phyloP scores from a whole-genome alignment of 2,329 filamentous ascomycete genomes.

The Knoxdaviesia proteae region DNA sequence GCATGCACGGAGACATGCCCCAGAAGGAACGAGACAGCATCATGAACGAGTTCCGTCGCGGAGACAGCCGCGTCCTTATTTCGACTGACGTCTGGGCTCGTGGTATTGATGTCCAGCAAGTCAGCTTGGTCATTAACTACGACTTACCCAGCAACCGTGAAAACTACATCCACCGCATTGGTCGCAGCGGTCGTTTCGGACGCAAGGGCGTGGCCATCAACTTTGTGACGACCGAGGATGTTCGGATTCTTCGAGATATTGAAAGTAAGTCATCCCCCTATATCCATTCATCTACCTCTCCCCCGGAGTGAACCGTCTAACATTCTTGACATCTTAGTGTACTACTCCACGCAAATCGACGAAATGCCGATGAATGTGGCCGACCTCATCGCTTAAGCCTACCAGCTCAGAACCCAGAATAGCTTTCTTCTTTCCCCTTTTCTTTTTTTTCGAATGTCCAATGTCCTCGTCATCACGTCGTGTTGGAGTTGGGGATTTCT shows the following conservation, averaged over 20 bases:
- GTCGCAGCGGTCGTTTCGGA: conserved; percentile 98
- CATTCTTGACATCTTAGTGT: conserved; percentile 30
- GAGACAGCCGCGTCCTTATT: conserved; percentile 94
- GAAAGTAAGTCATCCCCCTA: conserved; percentile 41
- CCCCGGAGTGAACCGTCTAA: conserved; percentile 13
- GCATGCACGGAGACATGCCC: conserved; percentile 99
- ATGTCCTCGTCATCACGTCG: too few relatives aligned
- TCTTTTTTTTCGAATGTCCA: too few relatives aligned
- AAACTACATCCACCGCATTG: conserved; percentile 99
- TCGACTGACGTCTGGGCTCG: conserved; percentile 93
- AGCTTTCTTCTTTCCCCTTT: too few relatives aligned
- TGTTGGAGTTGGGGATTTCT: too few relatives aligned
- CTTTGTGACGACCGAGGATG: conserved; percentile 97
- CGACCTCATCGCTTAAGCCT: conserved; percentile 29
- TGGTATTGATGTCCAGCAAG: conserved; percentile 99
- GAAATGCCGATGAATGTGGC: conserved; percentile 97
- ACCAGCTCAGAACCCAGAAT: too few relatives aligned
- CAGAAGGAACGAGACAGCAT: conserved; percentile 94
- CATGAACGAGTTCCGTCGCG: conserved; percentile 99
- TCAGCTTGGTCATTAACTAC: conserved; percentile 99
- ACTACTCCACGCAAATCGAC: conserved; percentile 92
- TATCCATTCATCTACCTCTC: neutral
- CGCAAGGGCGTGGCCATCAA: conserved; percentile 99
- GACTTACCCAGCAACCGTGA: conserved; percentile 96
- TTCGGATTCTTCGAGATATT: conserved; percentile 99